Evolutionary conservation across 2,329 filamentous ascomycete species (phyloP), one percentile per base, ranked within the genome.

Genomic region (Fusarium sp.): DNA sequence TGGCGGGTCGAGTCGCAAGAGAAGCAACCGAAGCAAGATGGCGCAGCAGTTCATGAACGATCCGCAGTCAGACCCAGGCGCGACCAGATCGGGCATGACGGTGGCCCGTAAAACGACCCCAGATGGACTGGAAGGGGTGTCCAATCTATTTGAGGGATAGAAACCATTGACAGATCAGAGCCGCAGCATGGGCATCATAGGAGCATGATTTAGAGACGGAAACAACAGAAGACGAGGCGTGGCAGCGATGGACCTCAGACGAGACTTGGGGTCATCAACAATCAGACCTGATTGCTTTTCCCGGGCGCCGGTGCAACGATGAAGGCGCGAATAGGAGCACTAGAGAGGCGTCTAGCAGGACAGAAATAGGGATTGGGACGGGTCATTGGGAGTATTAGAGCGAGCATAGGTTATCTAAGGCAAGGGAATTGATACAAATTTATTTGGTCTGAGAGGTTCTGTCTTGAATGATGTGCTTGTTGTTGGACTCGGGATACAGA

Each of bases 31-130:
- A 50, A 79, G 66, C 76, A 87, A 86, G 76, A 86, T 92, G 89
- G 88, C 89, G 6, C 88, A 91, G 75, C 85, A 88, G 61, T 92
- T 91, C 72, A 89, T 91, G 88, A 90, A 83, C 54, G 83, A 82
- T n/a, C 79, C 82, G 10, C 70, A 80, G n/a, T 72, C 75, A 11
- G 77, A 70, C 4, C 73, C 77, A 12, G 78, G 75, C 36, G 62
- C 63, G 50, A 76, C 75, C 56, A 75, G 72, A 59, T 77, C 70
- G 57, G 77, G 71, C 13, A 75, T 77, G 51, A 51, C 55, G 5
- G 78, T 73, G 11, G 75, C 67, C 15, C 75, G 81, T n/a, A 68
- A 78, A 51, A 75, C 76, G 54, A 86, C 82, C 1, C 86, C 85
- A 7, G 87, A 89, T 66, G 83, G 78, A 10, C 75, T 90, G 51